Evolutionary conservation across 2,329 filamentous ascomycete species (phyloP).

Genomic region (Aspergillus vadensis): DNA sequence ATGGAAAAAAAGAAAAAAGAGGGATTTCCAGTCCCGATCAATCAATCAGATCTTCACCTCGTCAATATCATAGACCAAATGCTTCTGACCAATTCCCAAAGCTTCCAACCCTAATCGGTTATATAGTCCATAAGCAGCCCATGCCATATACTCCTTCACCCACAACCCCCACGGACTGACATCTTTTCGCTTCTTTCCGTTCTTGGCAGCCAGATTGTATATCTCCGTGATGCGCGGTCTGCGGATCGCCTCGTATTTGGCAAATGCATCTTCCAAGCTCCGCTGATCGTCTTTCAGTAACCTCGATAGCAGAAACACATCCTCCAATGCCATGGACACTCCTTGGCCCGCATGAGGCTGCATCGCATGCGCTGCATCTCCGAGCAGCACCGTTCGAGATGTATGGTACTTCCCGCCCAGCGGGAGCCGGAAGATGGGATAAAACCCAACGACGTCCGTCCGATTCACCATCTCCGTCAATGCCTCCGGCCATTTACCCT

Average conservation of each 20-base stretch:
- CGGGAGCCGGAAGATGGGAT: constrained; percentile 39
- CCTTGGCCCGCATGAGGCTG: constrained; percentile 53
- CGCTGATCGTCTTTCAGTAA: constrained; percentile 22
- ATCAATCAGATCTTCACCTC: constrained; percentile 9
- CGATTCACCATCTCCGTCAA: constrained; percentile 15
- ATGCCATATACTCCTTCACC: constrained; percentile 29
- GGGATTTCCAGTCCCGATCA: not conserved
- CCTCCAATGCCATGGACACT: constrained; percentile 57
- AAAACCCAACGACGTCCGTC: constrained; percentile 32
- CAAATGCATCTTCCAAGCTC: constrained; percentile 27
- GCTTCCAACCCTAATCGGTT: constrained; percentile 25
- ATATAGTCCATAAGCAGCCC: constrained; percentile 18
- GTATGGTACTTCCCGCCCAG: constrained; percentile 35
- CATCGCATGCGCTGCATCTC: constrained; percentile 39
- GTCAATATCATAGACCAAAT: constrained; percentile 37
- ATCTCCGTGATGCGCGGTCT: constrained; percentile 35
- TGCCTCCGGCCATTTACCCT: constrained; percentile 2
- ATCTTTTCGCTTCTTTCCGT: constrained; percentile 28
- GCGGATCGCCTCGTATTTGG: constrained; percentile 32
- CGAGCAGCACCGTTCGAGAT: constrained; percentile 38
- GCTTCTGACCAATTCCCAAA: constrained; percentile 23
- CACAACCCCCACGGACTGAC: constrained; percentile 28
- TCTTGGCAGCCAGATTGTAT: constrained; percentile 24
- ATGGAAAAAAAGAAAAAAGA: not conserved
- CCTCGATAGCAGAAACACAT: constrained; percentile 37